Base-by-base conservation (phyloP, 331 rosid genomes). In the Malus hybrid region DNA sequence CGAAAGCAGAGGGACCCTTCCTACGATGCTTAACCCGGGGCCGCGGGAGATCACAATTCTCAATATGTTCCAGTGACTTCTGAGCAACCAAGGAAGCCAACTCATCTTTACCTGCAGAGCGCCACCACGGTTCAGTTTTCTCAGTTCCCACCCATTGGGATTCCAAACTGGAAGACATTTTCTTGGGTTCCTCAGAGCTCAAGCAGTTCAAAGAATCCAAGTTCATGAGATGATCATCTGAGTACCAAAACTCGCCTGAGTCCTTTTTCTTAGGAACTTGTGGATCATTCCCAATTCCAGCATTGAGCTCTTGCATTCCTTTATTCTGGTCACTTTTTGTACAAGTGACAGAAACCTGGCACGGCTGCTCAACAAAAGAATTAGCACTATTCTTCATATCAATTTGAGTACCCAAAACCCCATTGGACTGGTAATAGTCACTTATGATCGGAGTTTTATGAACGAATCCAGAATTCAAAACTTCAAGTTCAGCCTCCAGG, bases 1-100 rank as follows among this genome's bases (percentile, higher is more conserved):
- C 86, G 65, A 73, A 66, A 55, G 84, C 42, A 28, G 76, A 61
- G 9, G 73, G 60, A 3, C 63, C 80, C 68, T 77, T 84, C 61
- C 83, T 67, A 66, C 80, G 54, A 74, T 83, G 80, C 79, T 77
- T 88, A 72, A 74, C 67, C 75, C 76, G 95, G 1, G 97, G 96
- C 29, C 70, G 83, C 72, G 98, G 97, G 80, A 93, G 98, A 83
- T 93, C 98, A 78, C 98, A 93, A 80, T 93, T 93, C 78, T 86
- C 91, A 66, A 91, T 52, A 82, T 78, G 76, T 78, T 84, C 93
- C 62, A 85, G 87, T 32, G 98, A 93, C 72, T 84, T 93, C 77
- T 75, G 87, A 77, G 98, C 93, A 84, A 93, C 97, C 71, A 91
- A 84, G 79, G 88, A 86, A 63, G 93, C 96, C 84, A 93, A 85